Conservation (phyloP, 1,284 basidiomycete species). For the Austroboletus niveus region DNA sequence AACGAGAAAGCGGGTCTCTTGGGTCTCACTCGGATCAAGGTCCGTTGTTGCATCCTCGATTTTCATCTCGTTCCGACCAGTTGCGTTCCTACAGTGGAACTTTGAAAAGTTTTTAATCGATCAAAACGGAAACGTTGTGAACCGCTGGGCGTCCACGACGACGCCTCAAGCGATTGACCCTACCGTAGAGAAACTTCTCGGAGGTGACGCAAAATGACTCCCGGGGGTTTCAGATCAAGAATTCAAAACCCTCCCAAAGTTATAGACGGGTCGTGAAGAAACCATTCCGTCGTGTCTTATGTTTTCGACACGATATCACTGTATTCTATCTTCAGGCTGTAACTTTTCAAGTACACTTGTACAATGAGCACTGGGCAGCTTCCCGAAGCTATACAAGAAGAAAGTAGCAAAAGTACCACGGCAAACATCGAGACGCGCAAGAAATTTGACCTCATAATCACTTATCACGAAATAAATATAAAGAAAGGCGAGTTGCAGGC, state of each 20-base stretch:
- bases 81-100: conserved; percentile 58
- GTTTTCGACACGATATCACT: not conserved
- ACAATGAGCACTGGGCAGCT: too few relatives aligned
- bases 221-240: not conserved
- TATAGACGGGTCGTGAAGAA: conserved; percentile 2
- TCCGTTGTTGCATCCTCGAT: conserved; percentile 27
- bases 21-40: conserved; percentile 78
- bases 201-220: conserved; percentile 19
- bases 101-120: conserved; percentile 76
- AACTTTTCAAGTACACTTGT: too few relatives aligned
- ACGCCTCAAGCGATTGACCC: conserved; percentile 66
- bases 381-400: too few relatives aligned
- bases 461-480: too few relatives aligned
- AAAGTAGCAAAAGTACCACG: too few relatives aligned
- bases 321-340: not conserved
- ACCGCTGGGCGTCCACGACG: conserved; percentile 81
- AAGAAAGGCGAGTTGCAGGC: too few relatives aligned
- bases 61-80: not conserved
- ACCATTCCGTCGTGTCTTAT: too few relatives aligned
- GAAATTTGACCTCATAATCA: too few relatives aligned
- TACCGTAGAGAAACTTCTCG: conserved; percentile 61
- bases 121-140: conserved; percentile 70
- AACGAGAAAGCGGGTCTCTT: conserved; percentile 70
- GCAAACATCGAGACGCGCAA: too few relatives aligned
- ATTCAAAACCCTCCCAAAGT: conserved; percentile 3